phyloP scores from a whole-genome alignment of 805 yeast genomes.

The Naumovozyma castellii region DNA sequence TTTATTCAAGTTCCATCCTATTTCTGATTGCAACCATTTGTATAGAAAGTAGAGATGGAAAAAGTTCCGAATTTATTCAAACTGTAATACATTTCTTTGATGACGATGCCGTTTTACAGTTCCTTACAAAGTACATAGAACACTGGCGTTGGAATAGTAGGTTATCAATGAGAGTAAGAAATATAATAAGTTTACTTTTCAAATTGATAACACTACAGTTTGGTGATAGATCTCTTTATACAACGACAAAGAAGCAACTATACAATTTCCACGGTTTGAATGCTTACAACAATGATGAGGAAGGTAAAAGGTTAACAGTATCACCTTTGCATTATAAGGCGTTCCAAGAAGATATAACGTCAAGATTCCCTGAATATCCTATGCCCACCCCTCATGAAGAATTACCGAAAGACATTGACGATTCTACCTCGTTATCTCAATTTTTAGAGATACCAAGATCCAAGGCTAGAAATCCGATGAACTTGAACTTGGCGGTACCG shows the following conservation, averaged over 20 bases:
- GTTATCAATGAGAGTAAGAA: constrained; percentile 41
- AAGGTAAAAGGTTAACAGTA: constrained; percentile 35
- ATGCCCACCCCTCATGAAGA: constrained; percentile 37
- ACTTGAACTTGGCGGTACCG: constrained; percentile 23
- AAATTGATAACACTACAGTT: constrained; percentile 49
- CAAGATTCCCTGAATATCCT: constrained; percentile 64
- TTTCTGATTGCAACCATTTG: constrained; percentile 16
- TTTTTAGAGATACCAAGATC: constrained; percentile 52
- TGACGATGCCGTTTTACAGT: constrained; percentile 32
- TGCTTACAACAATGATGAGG: constrained; percentile 13
- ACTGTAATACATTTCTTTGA: constrained; percentile 9
- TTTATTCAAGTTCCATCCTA: constrained; percentile 21
- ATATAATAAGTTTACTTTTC: constrained; percentile 44
- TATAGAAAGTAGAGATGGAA: constrained; percentile 15
- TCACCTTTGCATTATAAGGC: constrained; percentile 82
- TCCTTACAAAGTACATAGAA: constrained; percentile 44
- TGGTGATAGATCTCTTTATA: constrained; percentile 43
- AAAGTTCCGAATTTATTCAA: constrained; percentile 2
- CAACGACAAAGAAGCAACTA: constrained; percentile 39
- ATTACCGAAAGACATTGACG: constrained; percentile 38
- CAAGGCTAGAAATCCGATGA: constrained; percentile 25
- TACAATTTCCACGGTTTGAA: constrained; percentile 32
- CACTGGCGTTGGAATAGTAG: constrained; percentile 54
- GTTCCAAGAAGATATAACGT: constrained; percentile 61
- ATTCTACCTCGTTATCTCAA: constrained; percentile 48